A percentile compares a stretch with the other conserved stretches of the same genome.
Evolutionary conservation across 1,284 basidiomycete genomes (phyloP).

Genomic region (Trametes hirsuta): DNA sequence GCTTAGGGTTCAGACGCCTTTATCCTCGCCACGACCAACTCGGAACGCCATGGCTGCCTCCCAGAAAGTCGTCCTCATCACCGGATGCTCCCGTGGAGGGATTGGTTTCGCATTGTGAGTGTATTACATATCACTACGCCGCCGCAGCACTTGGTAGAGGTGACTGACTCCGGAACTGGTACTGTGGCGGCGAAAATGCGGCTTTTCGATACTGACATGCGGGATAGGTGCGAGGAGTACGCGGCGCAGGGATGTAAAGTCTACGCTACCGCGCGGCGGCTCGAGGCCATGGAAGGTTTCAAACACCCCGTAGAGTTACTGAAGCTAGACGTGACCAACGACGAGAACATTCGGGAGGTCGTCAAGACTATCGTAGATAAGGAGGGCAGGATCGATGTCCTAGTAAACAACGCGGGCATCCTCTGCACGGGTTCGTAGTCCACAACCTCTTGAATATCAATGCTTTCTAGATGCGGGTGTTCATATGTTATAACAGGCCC

Average conservation of each 20-base stretch:
- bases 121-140: background rate
- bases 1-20: too few relatives aligned
- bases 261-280: constrained; percentile 42
- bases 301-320: constrained; percentile 31
- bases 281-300: constrained; percentile 39
- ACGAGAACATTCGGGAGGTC: constrained; percentile 32
- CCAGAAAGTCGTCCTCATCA: constrained; percentile 58
- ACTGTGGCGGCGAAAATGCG: background rate
- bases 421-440: constrained; percentile 31
- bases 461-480: background rate
- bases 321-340: constrained; percentile 36
- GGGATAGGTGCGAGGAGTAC: constrained; percentile 39
- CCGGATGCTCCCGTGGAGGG: constrained; percentile 70
- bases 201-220: background rate
- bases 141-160: too few relatives aligned
- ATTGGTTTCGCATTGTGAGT: constrained; percentile 70
- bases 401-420: constrained; percentile 39
- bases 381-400: constrained; percentile 33
- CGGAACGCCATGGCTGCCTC: background rate
- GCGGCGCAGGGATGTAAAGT: constrained; percentile 40
- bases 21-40: too few relatives aligned
- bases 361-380: constrained; percentile 32
- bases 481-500: constrained; percentile 47
- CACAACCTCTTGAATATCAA: background rate
- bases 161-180: too few relatives aligned